A percentile compares a stretch with the other conserved stretches of the same genome.
Evolutionary conservation across 768 basidiomycete genomes (phyloP).

Genomic region (Hygrocybe punicea): DNA sequence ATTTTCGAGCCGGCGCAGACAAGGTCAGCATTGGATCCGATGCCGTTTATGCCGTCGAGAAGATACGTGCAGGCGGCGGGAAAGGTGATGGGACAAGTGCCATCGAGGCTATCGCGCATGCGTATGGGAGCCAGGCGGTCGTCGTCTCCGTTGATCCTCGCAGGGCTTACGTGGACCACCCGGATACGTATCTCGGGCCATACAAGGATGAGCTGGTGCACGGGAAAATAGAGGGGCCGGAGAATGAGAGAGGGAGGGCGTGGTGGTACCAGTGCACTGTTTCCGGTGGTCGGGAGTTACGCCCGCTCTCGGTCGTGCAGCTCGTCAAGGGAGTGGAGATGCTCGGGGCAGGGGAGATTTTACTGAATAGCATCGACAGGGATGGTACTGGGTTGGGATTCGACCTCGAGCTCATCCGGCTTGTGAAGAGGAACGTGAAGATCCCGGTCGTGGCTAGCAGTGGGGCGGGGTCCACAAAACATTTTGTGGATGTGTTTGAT

Average conservation of each 20-base stretch:
- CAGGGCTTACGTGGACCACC: conserved; percentile 73
- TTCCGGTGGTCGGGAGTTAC: conserved; percentile 81
- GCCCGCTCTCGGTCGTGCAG: conserved; percentile 83
- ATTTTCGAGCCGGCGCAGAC: conserved; percentile 97
- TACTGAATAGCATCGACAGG: conserved; percentile 94
- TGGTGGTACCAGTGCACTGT: conserved; percentile 99
- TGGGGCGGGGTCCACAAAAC: conserved; percentile 77
- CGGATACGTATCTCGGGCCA: conserved; percentile 62
- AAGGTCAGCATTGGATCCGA: conserved; percentile 98
- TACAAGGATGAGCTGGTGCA: conserved; percentile 61
- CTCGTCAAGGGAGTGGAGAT: conserved; percentile 87
- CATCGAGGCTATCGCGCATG: conserved; percentile 87
- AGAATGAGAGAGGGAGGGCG: conserved; percentile 63
- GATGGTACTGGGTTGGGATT: conserved; percentile 93
- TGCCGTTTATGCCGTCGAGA: conserved; percentile 92
- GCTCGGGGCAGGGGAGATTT: conserved; percentile 91
- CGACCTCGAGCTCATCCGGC: conserved; percentile 74
- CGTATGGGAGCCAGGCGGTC: conserved; percentile 94
- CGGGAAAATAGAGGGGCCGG: conserved; percentile 42
- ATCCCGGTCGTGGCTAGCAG: conserved; percentile 96
- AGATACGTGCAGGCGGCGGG: conserved; percentile 50
- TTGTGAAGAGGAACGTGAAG: conserved; percentile 70
- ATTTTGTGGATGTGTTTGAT: conserved; percentile 87
- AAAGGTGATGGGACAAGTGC: conserved; percentile 71
- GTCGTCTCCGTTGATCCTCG: conserved; percentile 96